These are phyloP conservation scores for Nicotiana obtusifolia DNA, from an alignment of 257 asterid species.

Conservation along the genomic window DNA sequence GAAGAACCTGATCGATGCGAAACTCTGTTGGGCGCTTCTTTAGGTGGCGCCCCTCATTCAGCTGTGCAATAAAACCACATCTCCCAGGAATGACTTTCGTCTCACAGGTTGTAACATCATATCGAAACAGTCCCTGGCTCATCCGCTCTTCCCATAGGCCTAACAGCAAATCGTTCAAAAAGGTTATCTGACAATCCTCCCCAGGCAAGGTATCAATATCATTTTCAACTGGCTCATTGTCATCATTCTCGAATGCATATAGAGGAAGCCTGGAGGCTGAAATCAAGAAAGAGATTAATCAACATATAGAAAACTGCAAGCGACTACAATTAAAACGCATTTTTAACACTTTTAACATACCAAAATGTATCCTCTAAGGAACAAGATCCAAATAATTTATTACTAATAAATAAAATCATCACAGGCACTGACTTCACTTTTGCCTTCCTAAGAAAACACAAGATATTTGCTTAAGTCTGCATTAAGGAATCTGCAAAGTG, in stretches of 20 bases:
- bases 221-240: constrained; percentile 19
- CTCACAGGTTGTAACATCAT: constrained; percentile 68
- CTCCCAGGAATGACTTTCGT: constrained; percentile 58
- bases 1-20: constrained; percentile 67
- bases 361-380: background rate
- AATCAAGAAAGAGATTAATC: constrained; percentile 7
- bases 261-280: constrained; percentile 57
- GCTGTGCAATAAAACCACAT: constrained; percentile 65
- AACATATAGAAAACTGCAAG: background rate
- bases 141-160: constrained; percentile 75
- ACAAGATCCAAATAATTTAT: background rate
- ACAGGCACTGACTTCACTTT: background rate
- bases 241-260: constrained; percentile 41
- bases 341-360: background rate
- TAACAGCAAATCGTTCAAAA: constrained; percentile 41
- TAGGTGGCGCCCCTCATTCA: constrained; percentile 80
- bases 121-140: constrained; percentile 56
- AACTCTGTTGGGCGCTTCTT: constrained; percentile 76
- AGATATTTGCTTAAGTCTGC: background rate
- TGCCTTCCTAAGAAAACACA: background rate
- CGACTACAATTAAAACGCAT: background rate
- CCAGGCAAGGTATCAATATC: constrained; percentile 21
- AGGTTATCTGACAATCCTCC: constrained; percentile 28
- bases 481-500: background rate
- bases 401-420: background rate